Percentiles rank a stretch among this genome's conserved stretches.
Conservation (phyloP, 176 grass and related monocot genomes). For the Lolium perenne region DNA sequence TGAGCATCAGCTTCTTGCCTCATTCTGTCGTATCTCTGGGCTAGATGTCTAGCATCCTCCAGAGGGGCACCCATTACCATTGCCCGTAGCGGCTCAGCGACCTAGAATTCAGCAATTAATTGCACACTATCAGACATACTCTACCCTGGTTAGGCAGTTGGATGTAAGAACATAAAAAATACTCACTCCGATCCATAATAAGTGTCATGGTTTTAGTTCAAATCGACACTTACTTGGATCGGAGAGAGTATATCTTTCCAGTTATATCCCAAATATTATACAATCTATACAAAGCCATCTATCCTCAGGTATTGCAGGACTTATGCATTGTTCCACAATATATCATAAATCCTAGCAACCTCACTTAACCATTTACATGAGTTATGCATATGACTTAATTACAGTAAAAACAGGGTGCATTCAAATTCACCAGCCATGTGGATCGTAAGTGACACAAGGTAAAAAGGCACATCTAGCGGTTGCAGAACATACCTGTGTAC, state of each 20-base stretch:
- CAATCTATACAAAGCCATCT: conserved; percentile 2
- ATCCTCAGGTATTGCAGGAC: neutral
- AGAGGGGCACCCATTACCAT: conserved; percentile 95
- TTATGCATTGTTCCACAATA: neutral
- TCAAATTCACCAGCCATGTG: neutral
- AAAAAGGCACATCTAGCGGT: conserved; percentile 13
- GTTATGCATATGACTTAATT: neutral
- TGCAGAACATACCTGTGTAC: conserved; percentile 71
- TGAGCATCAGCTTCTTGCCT: conserved; percentile 96
- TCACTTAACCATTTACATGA: neutral
- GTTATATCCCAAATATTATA: conserved; percentile 5
- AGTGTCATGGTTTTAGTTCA: too few species aligned
- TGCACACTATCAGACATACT: neutral
- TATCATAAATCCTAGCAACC: neutral
- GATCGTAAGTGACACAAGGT: neutral
- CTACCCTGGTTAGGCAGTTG: neutral
- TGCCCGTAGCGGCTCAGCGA: conserved; percentile 88
- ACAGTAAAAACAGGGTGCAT: neutral
- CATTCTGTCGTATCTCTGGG: conserved; percentile 92
- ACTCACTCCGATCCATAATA: too few species aligned
- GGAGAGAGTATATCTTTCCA: neutral
- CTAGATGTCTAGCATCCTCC: conserved; percentile 96
- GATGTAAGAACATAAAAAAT: conserved; percentile 8
- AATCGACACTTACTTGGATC: too few species aligned
- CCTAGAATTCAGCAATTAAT: conserved; percentile 56